Conservation (phyloP, 805 yeast species). For the Ogataea methylovora region DNA sequence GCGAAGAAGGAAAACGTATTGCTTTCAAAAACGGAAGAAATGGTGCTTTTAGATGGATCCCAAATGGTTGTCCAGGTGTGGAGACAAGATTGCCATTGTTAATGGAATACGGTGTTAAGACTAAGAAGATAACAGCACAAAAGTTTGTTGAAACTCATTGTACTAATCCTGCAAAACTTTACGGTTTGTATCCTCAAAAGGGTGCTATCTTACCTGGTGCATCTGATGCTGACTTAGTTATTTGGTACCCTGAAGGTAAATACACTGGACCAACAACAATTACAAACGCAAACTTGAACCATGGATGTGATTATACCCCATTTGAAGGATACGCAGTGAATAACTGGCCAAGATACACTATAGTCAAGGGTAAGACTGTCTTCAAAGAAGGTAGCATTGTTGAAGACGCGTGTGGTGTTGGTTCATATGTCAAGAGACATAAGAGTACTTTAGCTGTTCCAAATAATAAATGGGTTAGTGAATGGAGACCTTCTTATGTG, state of each 20-base stretch:
- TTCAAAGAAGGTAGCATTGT: conserved; percentile 6
- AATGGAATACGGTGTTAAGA: conserved; percentile 9
- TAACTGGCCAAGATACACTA: conserved; percentile 15
- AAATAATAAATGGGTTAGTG: conserved; percentile 6
- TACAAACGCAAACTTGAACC: conserved; percentile 7
- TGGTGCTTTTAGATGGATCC: conserved; percentile 13
- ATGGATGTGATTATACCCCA: conserved; percentile 13
- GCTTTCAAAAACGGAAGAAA: conserved; percentile 11
- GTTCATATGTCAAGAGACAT: conserved; percentile 3
- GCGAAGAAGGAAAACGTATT: conserved; percentile 9
- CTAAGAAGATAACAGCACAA: conserved; percentile 5
- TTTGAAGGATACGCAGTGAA: conserved; percentile 10
- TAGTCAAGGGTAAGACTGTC: conserved; percentile 10
- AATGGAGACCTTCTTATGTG: conserved; percentile 5
- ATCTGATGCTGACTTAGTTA: conserved; percentile 13
- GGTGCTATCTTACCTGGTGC: conserved; percentile 8
- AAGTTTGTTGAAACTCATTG: conserved; percentile 6
- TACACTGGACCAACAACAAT: conserved; percentile 5
- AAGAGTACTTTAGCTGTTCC: conserved; percentile 5
- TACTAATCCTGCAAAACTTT: conserved; percentile 6
- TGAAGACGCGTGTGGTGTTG: conserved; percentile 2
- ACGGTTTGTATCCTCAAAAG: conserved; percentile 6
- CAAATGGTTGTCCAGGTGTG: conserved; percentile 16
- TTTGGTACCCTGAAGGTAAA: conserved; percentile 12
- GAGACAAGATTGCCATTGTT: conserved; percentile 11